These are phyloP conservation scores for Cladosporium austrohemisphaericum DNA, from an alignment of 2,329 filamentous ascomycete genomes.

Conservation along the genomic window DNA sequence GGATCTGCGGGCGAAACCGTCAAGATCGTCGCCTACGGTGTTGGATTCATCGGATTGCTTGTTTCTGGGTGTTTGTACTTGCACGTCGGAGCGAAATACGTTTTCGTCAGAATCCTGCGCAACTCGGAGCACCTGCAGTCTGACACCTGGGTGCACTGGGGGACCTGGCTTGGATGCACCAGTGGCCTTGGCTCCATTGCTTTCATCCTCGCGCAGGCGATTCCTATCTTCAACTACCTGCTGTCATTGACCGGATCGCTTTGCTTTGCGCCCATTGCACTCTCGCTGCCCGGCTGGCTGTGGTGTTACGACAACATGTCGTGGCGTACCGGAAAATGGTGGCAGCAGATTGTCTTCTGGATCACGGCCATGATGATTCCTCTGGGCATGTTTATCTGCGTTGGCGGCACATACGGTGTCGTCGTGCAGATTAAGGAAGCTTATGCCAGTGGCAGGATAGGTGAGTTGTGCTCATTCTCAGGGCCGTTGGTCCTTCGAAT, in stretches of 20 bases:
- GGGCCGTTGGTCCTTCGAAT: not conserved
- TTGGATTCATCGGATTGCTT: slow-evolving; percentile 54
- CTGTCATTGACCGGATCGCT: slow-evolving; percentile 48
- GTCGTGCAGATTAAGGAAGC: slow-evolving; percentile 51
- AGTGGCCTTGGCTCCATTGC: slow-evolving; percentile 41
- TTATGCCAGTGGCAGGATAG: slow-evolving; percentile 47
- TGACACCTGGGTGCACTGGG: slow-evolving; percentile 52
- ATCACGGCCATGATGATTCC: slow-evolving; percentile 43
- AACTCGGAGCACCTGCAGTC: slow-evolving; percentile 49
- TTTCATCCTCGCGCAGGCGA: slow-evolving; percentile 52
- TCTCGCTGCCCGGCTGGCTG: slow-evolving; percentile 47
- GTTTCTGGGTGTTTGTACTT: slow-evolving; percentile 48
- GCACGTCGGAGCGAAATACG: slow-evolving; percentile 53
- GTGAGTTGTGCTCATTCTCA: slow-evolving; percentile 18
- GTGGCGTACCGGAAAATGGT: slow-evolving; percentile 37
- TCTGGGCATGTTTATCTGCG: slow-evolving; percentile 46
- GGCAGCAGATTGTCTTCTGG: slow-evolving; percentile 37
- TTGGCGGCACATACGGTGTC: slow-evolving; percentile 50
- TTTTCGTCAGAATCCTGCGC: slow-evolving; percentile 54
- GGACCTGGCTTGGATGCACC: slow-evolving; percentile 49
- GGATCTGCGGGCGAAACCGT: slow-evolving; percentile 57
- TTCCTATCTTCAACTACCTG: slow-evolving; percentile 55
- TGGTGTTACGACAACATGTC: slow-evolving; percentile 50
- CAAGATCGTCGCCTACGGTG: slow-evolving; percentile 60
- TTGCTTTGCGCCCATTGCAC: slow-evolving; percentile 50